Conservation (phyloP, 306 rosid genomes). For the Vicia sativa region DNA sequence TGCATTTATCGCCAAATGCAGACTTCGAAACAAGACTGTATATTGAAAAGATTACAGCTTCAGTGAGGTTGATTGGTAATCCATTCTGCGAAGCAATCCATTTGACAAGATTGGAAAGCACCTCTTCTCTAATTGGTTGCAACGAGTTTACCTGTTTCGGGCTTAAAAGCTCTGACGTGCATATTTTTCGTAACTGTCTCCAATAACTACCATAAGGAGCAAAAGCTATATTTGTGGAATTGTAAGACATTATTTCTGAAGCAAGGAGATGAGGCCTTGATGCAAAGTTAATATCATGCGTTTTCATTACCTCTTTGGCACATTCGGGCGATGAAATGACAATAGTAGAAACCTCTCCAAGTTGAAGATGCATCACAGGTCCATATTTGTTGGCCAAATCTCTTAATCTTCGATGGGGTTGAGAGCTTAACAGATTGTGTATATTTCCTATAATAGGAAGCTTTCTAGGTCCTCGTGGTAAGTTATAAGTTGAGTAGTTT, state of each 20-base stretch:
- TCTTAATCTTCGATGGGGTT: slow-evolving; percentile 40
- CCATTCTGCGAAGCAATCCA: slow-evolving; percentile 30
- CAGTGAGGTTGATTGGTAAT: slow-evolving; percentile 38
- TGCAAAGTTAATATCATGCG: slow-evolving; percentile 45
- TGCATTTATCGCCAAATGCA: slow-evolving; percentile 41
- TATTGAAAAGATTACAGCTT: slow-evolving; percentile 7
- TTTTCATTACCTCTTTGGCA: slow-evolving; percentile 46
- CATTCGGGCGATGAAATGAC: slow-evolving; percentile 47
- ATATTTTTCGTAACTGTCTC: slow-evolving; percentile 42
- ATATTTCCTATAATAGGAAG: slow-evolving; percentile 48
- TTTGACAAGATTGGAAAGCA: slow-evolving; percentile 28
- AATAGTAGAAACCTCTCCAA: slow-evolving; percentile 46
- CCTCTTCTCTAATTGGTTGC: slow-evolving; percentile 42
- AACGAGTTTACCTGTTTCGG: slow-evolving; percentile 32
- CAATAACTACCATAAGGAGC: slow-evolving; percentile 46
- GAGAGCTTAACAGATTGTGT: slow-evolving; percentile 16
- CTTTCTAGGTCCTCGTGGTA: slow-evolving; percentile 46
- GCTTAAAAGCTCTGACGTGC: slow-evolving; percentile 44
- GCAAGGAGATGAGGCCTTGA: slow-evolving; percentile 36
- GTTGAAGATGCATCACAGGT: slow-evolving; percentile 49
- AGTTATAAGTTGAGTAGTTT: slow-evolving; percentile 7
- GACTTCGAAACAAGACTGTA: slow-evolving; percentile 33
- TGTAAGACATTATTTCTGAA: slow-evolving; percentile 25
- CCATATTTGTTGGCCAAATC: slow-evolving; percentile 47
- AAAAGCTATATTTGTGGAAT: slow-evolving; percentile 13